Evolutionary conservation across 805 yeast species (phyloP), one percentile per base, ranked within the genome.

Genomic region (Debaryomyces hansenii): DNA sequence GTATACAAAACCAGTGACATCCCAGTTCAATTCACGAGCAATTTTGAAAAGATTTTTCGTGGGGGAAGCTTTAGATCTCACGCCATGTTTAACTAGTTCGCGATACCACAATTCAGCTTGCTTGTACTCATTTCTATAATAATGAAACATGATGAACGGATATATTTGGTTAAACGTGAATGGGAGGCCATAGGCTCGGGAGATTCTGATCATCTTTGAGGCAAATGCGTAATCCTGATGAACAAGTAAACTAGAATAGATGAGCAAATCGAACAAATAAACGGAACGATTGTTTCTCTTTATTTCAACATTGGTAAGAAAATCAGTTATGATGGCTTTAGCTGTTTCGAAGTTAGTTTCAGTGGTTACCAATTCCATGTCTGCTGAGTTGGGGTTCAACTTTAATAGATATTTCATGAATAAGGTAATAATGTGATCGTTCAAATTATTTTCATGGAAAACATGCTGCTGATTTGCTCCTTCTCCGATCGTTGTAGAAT

Each of bases 131-230:
- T 57, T 54, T 16, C 63, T 54, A 16, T 49, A 45, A 48, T 69
- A 67, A 50, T 72, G 75, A 50, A 62, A 65, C 49, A 55, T 54
- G 14, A 72, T 64, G 34, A 72, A 66, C 0, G 78, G 76, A 42
- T 58, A 67, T 1, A 70, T 50, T 44, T 71, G 77, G 46, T 66
- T 64, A 53, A 72, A 69, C 0, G 75, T 60, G 20, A 67, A 58
- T n/a, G 75, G 72, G 10, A 68, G 41, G 3, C 58, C 57, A 15
- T 46, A 42, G 4, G 55, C 47, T 10, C 69, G 52, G 7, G 68
- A 63, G 12, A 51, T 44, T 46, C 60, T 58, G 31, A 69, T 52
- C 27, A 67, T 54, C 33, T 52, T 35, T n/a, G 63, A 49, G 2
- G 76, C 76, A 55, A 66, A 69, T 8, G 49, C 42, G 39, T 59